Evolutionary conservation across 345 rosid genomes (phyloP), one percentile per base, ranked within the genome.

Genomic region (Arabis alpina): DNA sequence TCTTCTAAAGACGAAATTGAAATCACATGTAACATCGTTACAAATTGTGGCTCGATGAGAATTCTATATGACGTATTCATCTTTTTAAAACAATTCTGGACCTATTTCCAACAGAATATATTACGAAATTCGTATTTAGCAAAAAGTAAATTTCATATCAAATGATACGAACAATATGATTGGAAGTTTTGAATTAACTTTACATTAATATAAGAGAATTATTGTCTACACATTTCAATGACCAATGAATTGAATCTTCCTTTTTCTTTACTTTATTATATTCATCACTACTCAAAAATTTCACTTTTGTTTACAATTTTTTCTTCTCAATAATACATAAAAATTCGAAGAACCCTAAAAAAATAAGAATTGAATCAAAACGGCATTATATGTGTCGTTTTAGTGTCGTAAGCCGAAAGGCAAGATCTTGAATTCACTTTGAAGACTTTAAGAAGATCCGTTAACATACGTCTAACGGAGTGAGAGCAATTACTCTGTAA

Each of bases 351-450:
- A 63, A 52, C 34, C 62, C 69, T 34, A 2, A 53, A 27, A 68
- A 36, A 32, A 49, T n/a, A 68, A 36, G 9, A 54, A 68, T 40
- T 13, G 19, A 60, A 79, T 88, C 84, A 93, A 67, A 86, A 88
- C 73, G 98, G 98, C 94, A 86, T 93, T 40, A 93, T 89, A 72
- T 91, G 98, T 48, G 94, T 93, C 50, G 97, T 87, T 71, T 88
- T 89, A 27, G 98, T 93, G 42, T 89, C 96, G 73, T 93, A 93
- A 66, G 87, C 80, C 10, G 91, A 79, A 54, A 89, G 83, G 63
- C 90, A 87, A 19, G 86, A 83, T 77, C 82, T 81, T 7, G 83
- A 87, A 79, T 85, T 83, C 57, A 84, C 83, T 73, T 87, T 74
- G 42, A 85, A 94, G 43, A 83, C 82, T 75, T 83, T 91, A 41